Base-by-base conservation (phyloP, 2,329 filamentous ascomycete species). In the Xylaria hypoxylon region DNA sequence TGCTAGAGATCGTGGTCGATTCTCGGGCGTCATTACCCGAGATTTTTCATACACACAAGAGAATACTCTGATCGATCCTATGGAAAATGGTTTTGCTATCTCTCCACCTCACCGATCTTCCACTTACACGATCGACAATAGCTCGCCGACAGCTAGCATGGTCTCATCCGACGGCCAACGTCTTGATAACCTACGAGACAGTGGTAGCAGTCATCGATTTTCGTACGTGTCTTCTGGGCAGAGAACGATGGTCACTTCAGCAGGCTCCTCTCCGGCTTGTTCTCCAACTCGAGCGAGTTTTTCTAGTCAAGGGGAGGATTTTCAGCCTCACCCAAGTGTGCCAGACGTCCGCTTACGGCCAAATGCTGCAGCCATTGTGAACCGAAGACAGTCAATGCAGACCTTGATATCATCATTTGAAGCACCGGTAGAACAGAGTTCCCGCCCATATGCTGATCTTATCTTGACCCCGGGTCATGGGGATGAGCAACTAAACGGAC, bases 221-320 rank as follows among this genome's bases (percentile, higher is more conserved):
- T 90, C 88, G 0, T 86, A 83, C 68, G 81, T 88, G 44, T 90
- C 88, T 1, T 88, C 86, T 5, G 85, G 86, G 6, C 87, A 89
- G 73, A 82, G 86, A 64, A 90, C 88, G 2, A 78, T 87, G 28
- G 73, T 89, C 7, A 89, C 87, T 1, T 89, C 88, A 0, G 82
- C 84, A 19, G 83, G 81, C 33, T 89, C 87, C 0, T 89, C 88
- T 0, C 85, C 86, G 2, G 81, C 85, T 17, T 82, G 80, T 62
- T 90, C 88, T 1, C 88, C 88, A 0, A 82, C 82, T 0, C 79
- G 82, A 13, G 84, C 86, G 40, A 86, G 80, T 60, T 88, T 87
- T 62, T 78, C 77, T 17, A 80, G 77, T 62, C 73, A 78, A n/a
- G 62, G 62, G 7, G 78, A 80, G 3, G 80, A 81, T 63, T 69